Percentiles rank a stretch among this genome's conserved stretches.
Evolutionary conservation across 2,329 filamentous ascomycete genomes (phyloP).

Genomic region (Phoma sp.): DNA sequence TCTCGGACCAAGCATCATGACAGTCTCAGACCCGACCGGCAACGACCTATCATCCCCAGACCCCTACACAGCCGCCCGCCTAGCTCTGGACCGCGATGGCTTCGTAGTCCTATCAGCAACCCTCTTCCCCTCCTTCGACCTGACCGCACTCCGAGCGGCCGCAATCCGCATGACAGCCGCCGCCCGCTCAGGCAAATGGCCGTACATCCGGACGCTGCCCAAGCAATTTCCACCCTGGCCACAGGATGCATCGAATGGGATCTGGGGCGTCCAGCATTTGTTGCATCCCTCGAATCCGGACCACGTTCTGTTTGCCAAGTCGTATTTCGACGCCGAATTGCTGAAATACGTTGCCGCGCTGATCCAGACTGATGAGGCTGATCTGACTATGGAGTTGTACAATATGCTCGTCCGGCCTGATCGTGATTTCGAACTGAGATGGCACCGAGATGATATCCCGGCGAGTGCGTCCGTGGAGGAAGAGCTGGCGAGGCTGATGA

Average conservation of each 20-base stretch:
- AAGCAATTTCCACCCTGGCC: conserved; percentile 93
- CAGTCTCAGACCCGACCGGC: not conserved
- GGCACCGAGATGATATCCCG: conserved; percentile 85
- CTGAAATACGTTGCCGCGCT: conserved; percentile 69
- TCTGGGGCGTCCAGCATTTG: conserved; percentile 90
- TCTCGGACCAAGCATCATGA: not conserved
- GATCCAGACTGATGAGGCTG: conserved; percentile 58
- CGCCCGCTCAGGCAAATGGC: conserved; percentile 76
- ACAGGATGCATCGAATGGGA: conserved; percentile 65
- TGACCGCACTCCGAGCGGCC: conserved; percentile 66
- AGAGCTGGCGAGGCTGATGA: conserved; percentile 66
- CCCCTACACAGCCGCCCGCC: conserved; percentile 47
- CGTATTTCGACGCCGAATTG: conserved; percentile 74
- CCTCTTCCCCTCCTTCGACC: conserved; percentile 57
- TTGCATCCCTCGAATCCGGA: conserved; percentile 74
- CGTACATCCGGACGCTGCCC: conserved; percentile 79
- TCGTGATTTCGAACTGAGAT: conserved; percentile 73
- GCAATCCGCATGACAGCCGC: conserved; percentile 63
- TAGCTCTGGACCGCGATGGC: conserved; percentile 70
- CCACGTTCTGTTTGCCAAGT: conserved; percentile 65
- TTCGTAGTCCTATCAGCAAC: conserved; percentile 75
- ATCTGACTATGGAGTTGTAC: conserved; percentile 84
- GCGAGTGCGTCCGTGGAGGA: conserved; percentile 69
- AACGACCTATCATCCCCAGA: conserved; percentile 2
- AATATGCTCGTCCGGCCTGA: conserved; percentile 82